Percentiles rank a stretch among this genome's conserved stretches.
Evolutionary conservation across 352 stramenopile species (phyloP).

Genomic region (Phytopythium chamaehyphon): DNA sequence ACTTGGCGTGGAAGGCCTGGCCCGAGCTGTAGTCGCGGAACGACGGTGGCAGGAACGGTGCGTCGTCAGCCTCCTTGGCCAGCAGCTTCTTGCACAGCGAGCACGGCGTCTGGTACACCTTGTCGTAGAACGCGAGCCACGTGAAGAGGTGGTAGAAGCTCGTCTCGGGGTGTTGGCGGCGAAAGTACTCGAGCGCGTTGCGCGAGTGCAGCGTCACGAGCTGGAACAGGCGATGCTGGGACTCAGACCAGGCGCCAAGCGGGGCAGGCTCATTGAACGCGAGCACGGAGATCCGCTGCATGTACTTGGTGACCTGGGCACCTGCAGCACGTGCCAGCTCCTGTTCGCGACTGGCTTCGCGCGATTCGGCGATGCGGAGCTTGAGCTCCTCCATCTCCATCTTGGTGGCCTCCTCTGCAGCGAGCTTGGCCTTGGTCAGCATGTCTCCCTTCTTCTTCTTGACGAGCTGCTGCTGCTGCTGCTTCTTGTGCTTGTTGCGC

Average conservation of each 20-base stretch:
- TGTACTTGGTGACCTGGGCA: constrained; percentile 83
- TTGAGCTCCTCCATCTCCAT: constrained; percentile 88
- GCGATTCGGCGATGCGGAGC: constrained; percentile 66
- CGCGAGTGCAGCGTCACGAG: constrained; percentile 70
- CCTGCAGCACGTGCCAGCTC: constrained; percentile 67
- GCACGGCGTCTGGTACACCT: constrained; percentile 86
- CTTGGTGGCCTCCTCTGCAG: constrained; percentile 82
- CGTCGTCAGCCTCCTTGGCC: constrained; percentile 76
- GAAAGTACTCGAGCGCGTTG: constrained; percentile 79
- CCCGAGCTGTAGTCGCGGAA: constrained; percentile 82
- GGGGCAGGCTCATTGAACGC: constrained; percentile 76
- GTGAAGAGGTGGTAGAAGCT: constrained; percentile 87
- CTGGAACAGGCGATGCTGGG: constrained; percentile 74
- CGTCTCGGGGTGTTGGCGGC: constrained; percentile 80
- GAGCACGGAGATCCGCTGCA: constrained; percentile 76
- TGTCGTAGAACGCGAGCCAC: constrained; percentile 86
- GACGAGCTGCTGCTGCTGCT: constrained; percentile 68
- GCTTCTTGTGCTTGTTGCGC: constrained; percentile 82
- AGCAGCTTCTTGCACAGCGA: constrained; percentile 84
- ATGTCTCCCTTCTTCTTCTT: constrained; percentile 88
- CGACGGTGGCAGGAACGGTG: constrained; percentile 75
- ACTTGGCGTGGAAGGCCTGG: constrained; percentile 82
- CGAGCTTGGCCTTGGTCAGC: constrained; percentile 83
- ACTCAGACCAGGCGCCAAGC: constrained; percentile 79
- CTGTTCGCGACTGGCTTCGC: constrained; percentile 79